These are phyloP conservation scores for Alternaria postmessia DNA, from an alignment of 2,329 filamentous ascomycete genomes.

Conservation along the genomic window DNA sequence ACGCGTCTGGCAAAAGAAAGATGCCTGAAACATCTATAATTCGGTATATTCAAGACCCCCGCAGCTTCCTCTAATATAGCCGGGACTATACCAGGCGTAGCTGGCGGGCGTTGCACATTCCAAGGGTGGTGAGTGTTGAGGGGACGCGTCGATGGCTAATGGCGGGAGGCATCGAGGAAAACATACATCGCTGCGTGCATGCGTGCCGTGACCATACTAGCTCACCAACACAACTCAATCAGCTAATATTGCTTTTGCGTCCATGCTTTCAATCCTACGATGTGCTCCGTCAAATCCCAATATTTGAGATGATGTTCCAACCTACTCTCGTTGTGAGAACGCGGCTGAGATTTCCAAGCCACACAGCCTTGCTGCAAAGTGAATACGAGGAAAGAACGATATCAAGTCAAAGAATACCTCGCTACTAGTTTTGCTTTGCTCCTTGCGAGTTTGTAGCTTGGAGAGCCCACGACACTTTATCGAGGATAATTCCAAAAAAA, in stretches of 20 bases:
- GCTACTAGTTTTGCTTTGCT: too few species aligned
- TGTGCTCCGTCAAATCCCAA: neutral
- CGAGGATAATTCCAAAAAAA: neutral
- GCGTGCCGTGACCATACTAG: neutral
- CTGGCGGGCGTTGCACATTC: neutral
- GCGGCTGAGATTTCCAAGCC: neutral
- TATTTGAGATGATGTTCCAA: neutral
- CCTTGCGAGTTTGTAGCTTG: too few species aligned
- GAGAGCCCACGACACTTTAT: too few species aligned
- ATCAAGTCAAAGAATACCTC: too few species aligned
- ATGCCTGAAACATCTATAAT: neutral
- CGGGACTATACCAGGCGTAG: neutral
- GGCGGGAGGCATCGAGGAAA: neutral
- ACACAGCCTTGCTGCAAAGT: neutral
- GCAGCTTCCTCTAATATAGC: rapidly evolving
- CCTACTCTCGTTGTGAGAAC: neutral
- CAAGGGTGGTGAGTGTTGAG: neutral
- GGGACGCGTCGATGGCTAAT: neutral
- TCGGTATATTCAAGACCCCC: neutral
- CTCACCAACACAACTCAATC: neutral
- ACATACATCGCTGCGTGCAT: neutral
- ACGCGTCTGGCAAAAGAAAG: neutral
- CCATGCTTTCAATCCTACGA: neutral
- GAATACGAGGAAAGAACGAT: neutral
- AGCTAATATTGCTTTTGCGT: neutral